These are phyloP conservation scores for Penicillium olsonii DNA, from an alignment of 2,329 filamentous ascomycete species.

Conservation along the genomic window DNA sequence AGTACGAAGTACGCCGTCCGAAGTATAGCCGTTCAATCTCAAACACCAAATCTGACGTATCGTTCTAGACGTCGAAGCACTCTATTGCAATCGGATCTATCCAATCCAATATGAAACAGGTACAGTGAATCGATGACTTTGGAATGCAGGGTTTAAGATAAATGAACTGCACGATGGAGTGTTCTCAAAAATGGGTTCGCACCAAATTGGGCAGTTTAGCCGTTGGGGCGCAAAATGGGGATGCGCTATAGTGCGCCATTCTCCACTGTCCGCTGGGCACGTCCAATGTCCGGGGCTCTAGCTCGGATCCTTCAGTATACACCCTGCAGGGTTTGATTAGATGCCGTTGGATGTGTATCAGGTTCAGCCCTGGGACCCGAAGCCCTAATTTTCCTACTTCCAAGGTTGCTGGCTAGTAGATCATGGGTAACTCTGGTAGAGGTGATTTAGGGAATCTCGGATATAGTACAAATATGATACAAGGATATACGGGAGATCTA, in stretches of 20 bases:
- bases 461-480: no score
- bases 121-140: not conserved
- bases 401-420: no score
- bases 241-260: constrained; percentile 1
- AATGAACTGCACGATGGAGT: not conserved
- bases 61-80: not conserved
- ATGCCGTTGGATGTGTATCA: not conserved
- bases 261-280: not conserved
- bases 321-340: no score
- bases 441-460: no score
- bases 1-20: no score
- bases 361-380: not conserved
- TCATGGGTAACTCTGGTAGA: no score
- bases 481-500: no score
- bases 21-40: not conserved
- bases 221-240: not conserved
- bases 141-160: not conserved
- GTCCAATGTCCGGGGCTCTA: not conserved
- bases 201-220: not conserved
- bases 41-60: not conserved
- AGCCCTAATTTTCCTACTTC: not conserved
- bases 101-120: not conserved
- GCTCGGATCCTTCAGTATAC: not conserved
- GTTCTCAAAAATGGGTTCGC: constrained; percentile 2
- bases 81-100: not conserved